These are phyloP conservation scores for Rhododendron mucronatum DNA, from an alignment of 148 eudicot genomes.

Conservation along the genomic window DNA sequence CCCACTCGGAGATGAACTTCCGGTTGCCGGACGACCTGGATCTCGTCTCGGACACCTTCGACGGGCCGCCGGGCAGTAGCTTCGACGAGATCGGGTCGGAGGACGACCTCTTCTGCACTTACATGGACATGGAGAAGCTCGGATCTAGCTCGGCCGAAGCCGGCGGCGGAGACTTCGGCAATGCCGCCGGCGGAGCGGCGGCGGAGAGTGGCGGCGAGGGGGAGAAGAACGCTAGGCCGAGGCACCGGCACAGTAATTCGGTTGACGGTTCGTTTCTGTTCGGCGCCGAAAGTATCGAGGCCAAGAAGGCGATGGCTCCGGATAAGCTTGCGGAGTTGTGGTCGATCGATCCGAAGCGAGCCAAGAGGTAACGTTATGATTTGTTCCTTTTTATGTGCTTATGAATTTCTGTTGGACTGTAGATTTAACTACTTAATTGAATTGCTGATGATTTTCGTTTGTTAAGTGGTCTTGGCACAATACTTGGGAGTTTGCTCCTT, in stretches of 20 bases:
- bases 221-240: conserved; percentile 22
- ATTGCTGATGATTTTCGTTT: background rate
- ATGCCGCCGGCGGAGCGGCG: conserved; percentile 13
- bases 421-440: background rate
- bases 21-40: conserved; percentile 54
- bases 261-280: conserved; percentile 45
- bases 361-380: conserved; percentile 48
- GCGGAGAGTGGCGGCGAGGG: conserved; percentile 20
- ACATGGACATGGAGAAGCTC: conserved; percentile 70
- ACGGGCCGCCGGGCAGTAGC: conserved; percentile 24
- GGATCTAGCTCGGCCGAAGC: conserved; percentile 24
- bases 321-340: conserved; percentile 84
- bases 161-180: conserved; percentile 6
- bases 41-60: conserved; percentile 45
- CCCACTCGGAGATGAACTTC: conserved; percentile 57
- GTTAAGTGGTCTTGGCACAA: background rate
- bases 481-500: background rate
- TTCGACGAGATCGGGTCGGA: conserved; percentile 46
- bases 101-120: conserved; percentile 56
- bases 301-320: conserved; percentile 94
- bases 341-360: conserved; percentile 80
- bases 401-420: background rate
- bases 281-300: conserved; percentile 41
- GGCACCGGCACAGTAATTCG: conserved; percentile 58
- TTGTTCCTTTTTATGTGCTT: background rate